phyloP scores from a whole-genome alignment of 140 eudicot genomes.

The Cichorium intybus region DNA sequence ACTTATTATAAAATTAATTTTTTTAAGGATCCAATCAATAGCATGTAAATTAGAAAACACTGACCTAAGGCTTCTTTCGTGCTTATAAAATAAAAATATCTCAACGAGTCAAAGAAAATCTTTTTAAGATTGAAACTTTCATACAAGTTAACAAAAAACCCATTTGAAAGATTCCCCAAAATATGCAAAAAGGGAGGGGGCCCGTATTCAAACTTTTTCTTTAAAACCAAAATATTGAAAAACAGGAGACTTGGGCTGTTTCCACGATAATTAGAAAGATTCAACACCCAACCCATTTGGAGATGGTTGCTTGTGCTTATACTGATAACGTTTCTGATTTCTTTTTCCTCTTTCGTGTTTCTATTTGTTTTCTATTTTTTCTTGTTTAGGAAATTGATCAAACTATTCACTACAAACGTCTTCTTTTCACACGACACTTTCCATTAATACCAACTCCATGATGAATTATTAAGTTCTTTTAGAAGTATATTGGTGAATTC shows the following conservation, averaged over 20 bases:
- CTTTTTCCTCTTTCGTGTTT: conserved; percentile 17
- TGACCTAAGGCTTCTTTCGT: not conserved
- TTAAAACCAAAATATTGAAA: not conserved
- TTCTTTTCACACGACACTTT: too few species aligned
- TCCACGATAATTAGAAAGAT: conserved; percentile 18
- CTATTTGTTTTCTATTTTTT: conserved; percentile 11
- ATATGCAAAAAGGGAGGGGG: not conserved
- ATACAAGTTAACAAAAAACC: not conserved
- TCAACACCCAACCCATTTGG: not conserved
- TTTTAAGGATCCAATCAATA: too few species aligned
- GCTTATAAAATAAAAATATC: not conserved
- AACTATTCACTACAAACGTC: not conserved
- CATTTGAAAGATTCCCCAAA: conserved; percentile 7
- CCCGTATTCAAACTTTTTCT: not conserved
- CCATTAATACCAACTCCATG: too few species aligned
- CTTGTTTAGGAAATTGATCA: not conserved
- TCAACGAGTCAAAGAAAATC: not conserved
- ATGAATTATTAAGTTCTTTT: too few species aligned
- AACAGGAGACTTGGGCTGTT: not conserved
- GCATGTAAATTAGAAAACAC: too few species aligned
- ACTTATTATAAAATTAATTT: too few species aligned
- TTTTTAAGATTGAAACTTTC: not conserved
- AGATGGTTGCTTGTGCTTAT: conserved; percentile 22
- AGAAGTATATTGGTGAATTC: too few species aligned
- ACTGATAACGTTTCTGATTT: conserved; percentile 2